A percentile compares a stretch with the other conserved stretches of the same genome.
Evolutionary conservation across 2,329 filamentous ascomycete species (phyloP).

Genomic region (Fusarium foetens): DNA sequence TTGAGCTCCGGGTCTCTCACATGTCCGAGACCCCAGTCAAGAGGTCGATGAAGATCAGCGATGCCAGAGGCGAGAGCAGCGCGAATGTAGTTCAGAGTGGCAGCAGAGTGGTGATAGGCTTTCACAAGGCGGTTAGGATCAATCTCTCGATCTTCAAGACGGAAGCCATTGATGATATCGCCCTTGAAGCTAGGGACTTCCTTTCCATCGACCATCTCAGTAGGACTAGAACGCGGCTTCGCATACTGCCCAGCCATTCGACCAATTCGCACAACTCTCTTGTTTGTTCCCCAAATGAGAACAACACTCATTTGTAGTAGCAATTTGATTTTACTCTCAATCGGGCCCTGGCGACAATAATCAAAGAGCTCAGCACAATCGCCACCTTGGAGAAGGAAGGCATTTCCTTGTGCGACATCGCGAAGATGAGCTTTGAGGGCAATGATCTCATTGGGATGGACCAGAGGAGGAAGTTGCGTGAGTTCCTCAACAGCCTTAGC

Average conservation of each 20-base stretch:
- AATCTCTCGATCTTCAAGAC: conserved; percentile 77
- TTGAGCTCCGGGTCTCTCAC: conserved; percentile 86
- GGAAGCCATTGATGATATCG: conserved; percentile 93
- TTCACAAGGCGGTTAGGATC: conserved; percentile 85
- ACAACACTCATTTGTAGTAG: conserved; percentile 97
- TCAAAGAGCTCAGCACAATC: conserved; percentile 98
- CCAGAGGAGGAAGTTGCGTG: conserved; percentile 76
- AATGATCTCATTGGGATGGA: conserved; percentile 82
- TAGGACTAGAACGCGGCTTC: conserved; percentile 91
- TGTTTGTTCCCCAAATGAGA: conserved; percentile 85
- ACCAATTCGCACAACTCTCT: conserved; percentile 90
- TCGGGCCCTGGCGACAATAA: conserved; percentile 89
- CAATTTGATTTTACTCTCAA: conserved; percentile 96
- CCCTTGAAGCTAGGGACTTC: conserved; percentile 91
- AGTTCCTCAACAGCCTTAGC: conserved; percentile 72
- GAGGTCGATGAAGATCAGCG: conserved; percentile 89
- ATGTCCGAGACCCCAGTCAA: conserved; percentile 95
- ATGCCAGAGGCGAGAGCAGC: conserved; percentile 86
- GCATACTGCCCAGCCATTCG: conserved; percentile 98
- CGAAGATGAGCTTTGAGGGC: conserved; percentile 80
- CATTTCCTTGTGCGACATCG: conserved; percentile 89
- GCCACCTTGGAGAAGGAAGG: conserved; percentile 94
- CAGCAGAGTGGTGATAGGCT: conserved; percentile 96
- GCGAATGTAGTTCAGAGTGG: conserved; percentile 93
- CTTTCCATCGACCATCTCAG: conserved; percentile 81